phyloP scores from a whole-genome alignment of 306 rosid species.

The Boehmeria nivea region DNA sequence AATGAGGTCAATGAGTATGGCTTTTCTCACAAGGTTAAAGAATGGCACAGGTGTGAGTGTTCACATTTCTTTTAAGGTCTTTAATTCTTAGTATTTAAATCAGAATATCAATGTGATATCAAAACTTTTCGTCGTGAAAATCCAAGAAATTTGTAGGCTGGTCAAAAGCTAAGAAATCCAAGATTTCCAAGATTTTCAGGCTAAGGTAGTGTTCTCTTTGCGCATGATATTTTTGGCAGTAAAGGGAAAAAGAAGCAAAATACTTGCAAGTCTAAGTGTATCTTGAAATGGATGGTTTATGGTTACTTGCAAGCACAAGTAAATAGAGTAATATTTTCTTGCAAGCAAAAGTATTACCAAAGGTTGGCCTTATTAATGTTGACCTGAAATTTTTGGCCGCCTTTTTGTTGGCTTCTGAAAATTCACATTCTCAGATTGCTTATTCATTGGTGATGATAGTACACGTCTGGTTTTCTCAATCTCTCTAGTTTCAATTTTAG shows the following conservation, averaged over 20 bases:
- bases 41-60: too few species aligned
- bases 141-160: neutral
- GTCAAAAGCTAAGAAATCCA: slow-evolving; percentile 1
- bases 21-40: too few species aligned
- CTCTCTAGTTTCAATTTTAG: too few species aligned
- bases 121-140: neutral
- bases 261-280: neutral
- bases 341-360: too few species aligned
- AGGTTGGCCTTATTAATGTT: too few species aligned
- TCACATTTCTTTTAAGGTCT: too few species aligned
- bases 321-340: neutral
- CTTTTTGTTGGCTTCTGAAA: slow-evolving; percentile 6
- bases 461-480: too few species aligned
- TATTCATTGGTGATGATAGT: neutral
- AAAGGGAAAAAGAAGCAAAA: neutral
- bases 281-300: neutral
- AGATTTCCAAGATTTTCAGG: neutral
- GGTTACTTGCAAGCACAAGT: neutral
- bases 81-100: neutral
- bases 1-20: too few species aligned
- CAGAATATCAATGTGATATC: neutral
- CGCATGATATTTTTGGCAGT: neutral
- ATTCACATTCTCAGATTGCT: neutral
- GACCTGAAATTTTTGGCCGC: too few species aligned
- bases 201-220: neutral